Conservation (phyloP, 345 rosid species). For the Brassica rapa region DNA sequence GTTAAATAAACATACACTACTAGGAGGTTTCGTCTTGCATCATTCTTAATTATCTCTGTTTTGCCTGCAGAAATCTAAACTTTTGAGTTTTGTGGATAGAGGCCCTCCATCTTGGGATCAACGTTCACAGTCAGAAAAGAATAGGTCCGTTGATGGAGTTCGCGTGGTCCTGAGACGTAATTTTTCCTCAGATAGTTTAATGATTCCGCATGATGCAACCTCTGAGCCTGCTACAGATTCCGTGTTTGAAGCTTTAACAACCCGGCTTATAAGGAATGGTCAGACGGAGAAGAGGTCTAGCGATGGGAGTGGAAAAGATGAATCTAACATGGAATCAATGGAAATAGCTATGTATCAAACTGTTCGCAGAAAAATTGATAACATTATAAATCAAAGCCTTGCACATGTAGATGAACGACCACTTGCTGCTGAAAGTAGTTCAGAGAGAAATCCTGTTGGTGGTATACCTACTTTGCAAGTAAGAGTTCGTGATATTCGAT, state of each 20-base stretch:
- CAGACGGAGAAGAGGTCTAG: conserved; percentile 44
- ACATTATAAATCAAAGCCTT: conserved; percentile 28
- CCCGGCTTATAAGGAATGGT: conserved; percentile 51
- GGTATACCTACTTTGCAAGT: conserved; percentile 53
- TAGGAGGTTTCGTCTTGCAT: conserved; percentile 14
- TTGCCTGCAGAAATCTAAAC: conserved; percentile 80
- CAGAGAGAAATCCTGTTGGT: conserved; percentile 34
- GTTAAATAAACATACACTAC: conserved; percentile 16
- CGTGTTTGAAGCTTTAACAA: conserved; percentile 57
- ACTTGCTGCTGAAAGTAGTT: conserved; percentile 42
- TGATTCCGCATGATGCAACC: conserved; percentile 45
- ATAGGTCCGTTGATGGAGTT: conserved; percentile 38
- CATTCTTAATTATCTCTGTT: conserved; percentile 12
- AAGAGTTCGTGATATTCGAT: conserved; percentile 53
- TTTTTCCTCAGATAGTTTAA: conserved; percentile 33
- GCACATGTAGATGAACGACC: conserved; percentile 30
- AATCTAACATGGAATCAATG: conserved; percentile 50
- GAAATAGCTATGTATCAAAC: conserved; percentile 63
- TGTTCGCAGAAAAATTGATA: conserved; percentile 47
- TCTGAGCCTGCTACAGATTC: conserved; percentile 47
- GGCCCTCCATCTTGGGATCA: conserved; percentile 74
- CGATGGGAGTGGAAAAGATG: conserved; percentile 46
- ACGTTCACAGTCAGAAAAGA: conserved; percentile 46
- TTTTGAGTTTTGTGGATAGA: conserved; percentile 72
- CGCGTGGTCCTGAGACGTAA: conserved; percentile 14